phyloP scores from a whole-genome alignment of 768 basidiomycete genomes.

The Kwoniella dejecticola region DNA sequence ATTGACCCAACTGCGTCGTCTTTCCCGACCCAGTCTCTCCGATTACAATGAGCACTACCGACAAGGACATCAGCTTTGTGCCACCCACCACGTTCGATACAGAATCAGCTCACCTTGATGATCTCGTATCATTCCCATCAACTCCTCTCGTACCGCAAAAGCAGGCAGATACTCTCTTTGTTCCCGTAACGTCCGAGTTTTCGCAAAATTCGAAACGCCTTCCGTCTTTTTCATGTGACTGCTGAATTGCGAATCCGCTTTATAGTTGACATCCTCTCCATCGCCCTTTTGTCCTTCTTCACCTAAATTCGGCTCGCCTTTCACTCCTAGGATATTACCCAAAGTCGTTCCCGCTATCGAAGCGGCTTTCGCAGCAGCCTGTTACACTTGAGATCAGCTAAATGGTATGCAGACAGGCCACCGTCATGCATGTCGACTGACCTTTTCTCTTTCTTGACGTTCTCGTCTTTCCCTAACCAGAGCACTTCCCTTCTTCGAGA shows the following conservation, averaged over 20 bases:
- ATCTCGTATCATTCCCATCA: slow-evolving; percentile 83
- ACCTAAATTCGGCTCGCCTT: slow-evolving; percentile 89
- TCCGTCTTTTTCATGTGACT: slow-evolving; percentile 74
- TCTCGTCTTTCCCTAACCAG: slow-evolving; percentile 95
- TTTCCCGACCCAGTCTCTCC: slow-evolving; percentile 99
- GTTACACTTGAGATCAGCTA: slow-evolving; percentile 1
- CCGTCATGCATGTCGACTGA: background rate
- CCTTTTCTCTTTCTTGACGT: slow-evolving; percentile 79
- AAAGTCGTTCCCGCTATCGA: slow-evolving; percentile 85
- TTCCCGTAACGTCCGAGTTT: slow-evolving; percentile 80
- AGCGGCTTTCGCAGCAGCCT: slow-evolving; percentile 93
- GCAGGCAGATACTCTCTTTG: slow-evolving; percentile 96
- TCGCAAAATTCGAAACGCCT: slow-evolving; percentile 78
- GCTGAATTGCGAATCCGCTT: slow-evolving; percentile 96
- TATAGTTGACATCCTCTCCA: slow-evolving; percentile 63
- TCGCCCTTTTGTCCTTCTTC: slow-evolving; percentile 59
- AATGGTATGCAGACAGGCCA: background rate
- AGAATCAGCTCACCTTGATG: slow-evolving; percentile 87
- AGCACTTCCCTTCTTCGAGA: slow-evolving; percentile 93
- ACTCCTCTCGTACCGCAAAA: slow-evolving; percentile 92
- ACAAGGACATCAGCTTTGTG: too few relatives aligned
- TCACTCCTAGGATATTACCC: slow-evolving; percentile 98
- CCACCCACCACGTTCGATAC: too few relatives aligned
- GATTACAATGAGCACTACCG: slow-evolving; percentile 82
- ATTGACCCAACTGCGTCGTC: slow-evolving; percentile 94